Base-by-base conservation (phyloP, 2,329 filamentous ascomycete species). In the Pseudocercospora macadamiae region DNA sequence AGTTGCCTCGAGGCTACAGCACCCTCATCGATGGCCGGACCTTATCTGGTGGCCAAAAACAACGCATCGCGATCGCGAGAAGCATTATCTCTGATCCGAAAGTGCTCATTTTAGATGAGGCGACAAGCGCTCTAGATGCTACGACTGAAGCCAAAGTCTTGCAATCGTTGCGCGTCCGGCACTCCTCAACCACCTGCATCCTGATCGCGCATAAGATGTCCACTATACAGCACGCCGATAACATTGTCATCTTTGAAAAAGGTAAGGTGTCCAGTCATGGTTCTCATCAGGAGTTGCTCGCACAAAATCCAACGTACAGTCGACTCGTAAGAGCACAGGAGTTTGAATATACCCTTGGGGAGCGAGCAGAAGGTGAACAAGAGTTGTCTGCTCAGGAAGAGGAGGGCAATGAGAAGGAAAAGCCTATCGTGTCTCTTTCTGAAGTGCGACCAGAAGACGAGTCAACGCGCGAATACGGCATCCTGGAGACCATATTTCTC, bases 1-100 rank as follows among this genome's bases (percentile, higher is more conserved):
- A 78, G 0, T 73, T 84, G 0, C 81, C 82, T 0, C 77, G 82
- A 23, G 81, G 81, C 0, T 79, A 81, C 54, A 64, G 69, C 30
- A 84, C 82, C 0, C n/a, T 34, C 3, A 34, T 34, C 32, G 10
- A n/a, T n/a, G n/a, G 32, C 7, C 32, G n/a, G 32, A 69, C 77
- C 21, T 56, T 62, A 48, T 75, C 72, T 23, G 77, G 76, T 16
- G 77, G 77, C 3, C 76, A 79, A 55, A 65, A 72, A 47, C 77
- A 79, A 58, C 73, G 77, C 7, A 70, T 80, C 30, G 75, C 76
- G 1, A 76, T 79, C 54, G 77, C 77, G 5, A 62, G 77, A n/a
- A 76, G 75, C 2, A 64, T 80, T 19, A 66, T 79, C 9, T 72
- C 74, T 6, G 69, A 75, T n/a, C 71, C 75, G 0, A 68, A 68